A percentile compares a stretch with the other conserved stretches of the same genome.
Conservation (phyloP, 345 rosid species). For the Heritiera littoralis region DNA sequence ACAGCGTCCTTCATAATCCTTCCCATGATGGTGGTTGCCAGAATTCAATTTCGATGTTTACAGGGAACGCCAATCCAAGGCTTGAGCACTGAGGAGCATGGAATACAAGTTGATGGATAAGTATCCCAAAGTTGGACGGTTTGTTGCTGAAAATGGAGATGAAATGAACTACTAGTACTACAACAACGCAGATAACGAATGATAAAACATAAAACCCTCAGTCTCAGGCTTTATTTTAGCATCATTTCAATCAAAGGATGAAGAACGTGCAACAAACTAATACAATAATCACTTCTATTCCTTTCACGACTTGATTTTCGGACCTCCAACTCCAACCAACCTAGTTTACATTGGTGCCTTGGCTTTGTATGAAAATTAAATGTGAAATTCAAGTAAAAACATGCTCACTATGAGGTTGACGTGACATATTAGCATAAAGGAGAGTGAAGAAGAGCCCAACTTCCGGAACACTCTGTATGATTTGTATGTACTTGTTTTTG, state of each 20-base stretch:
- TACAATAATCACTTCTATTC: conserved; percentile 21
- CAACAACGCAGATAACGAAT: too few relatives aligned
- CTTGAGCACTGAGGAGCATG: background rate
- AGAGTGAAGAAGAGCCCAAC: conserved; percentile 85
- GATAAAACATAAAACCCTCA: background rate
- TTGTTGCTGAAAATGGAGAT: too few relatives aligned
- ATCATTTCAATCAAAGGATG: background rate
- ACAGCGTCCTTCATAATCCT: too few relatives aligned
- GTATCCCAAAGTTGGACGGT: too few relatives aligned
- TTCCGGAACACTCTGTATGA: conserved; percentile 56
- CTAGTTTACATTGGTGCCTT: conserved; percentile 13
- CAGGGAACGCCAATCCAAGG: too few relatives aligned
- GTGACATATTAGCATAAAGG: conserved; percentile 75
- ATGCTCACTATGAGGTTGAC: conserved; percentile 40
- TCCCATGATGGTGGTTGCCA: too few relatives aligned
- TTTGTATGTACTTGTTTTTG: conserved; percentile 59
- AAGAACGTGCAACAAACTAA: conserved; percentile 13
- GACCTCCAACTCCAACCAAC: background rate
- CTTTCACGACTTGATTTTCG: conserved; percentile 12
- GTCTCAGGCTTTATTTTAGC: background rate
- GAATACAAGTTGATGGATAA: too few relatives aligned
- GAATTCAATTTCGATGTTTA: too few relatives aligned
- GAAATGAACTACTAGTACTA: too few relatives aligned
- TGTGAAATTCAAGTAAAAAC: conserved; percentile 25
- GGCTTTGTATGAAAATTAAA: conserved; percentile 24